Conservation (phyloP, 2,329 filamentous ascomycete species). For the Trichoderma koningii region DNA sequence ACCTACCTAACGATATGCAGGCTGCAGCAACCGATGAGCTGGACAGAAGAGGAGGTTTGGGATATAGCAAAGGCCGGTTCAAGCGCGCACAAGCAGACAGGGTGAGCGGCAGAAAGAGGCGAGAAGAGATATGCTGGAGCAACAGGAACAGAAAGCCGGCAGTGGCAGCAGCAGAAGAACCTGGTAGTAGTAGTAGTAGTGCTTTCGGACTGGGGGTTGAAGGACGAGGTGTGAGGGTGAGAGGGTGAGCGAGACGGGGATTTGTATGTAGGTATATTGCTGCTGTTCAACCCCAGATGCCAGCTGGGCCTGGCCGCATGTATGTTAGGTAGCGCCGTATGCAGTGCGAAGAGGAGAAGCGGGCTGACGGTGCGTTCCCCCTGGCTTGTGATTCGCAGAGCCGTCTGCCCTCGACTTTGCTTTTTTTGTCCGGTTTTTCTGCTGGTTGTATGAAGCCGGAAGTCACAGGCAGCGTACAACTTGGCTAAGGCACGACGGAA, state of each 20-base stretch:
- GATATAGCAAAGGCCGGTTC: too few relatives aligned
- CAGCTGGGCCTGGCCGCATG: conserved; percentile 2
- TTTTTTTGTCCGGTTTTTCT: too few relatives aligned
- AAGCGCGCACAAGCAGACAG: too few relatives aligned
- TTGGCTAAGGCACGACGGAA: too few relatives aligned
- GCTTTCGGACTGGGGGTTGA: too few relatives aligned
- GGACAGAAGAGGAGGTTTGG: too few relatives aligned
- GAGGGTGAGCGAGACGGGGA: conserved; percentile 1
- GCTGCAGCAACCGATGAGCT: too few relatives aligned
- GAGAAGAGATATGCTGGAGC: neutral
- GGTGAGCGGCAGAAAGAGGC: too few relatives aligned
- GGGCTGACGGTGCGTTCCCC: conserved; percentile 2
- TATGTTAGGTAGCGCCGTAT: neutral
- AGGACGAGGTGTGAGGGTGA: neutral
- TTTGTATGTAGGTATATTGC: conserved; percentile 1
- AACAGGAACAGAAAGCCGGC: neutral
- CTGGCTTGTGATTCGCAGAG: conserved; percentile 2
- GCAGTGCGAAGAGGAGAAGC: conserved; percentile 13
- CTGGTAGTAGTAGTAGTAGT: too few relatives aligned
- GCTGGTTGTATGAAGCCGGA: neutral
- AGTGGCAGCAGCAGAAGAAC: too few relatives aligned
- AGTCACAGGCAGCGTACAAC: neutral
- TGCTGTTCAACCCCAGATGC: conserved; percentile 20
- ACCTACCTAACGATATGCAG: too few relatives aligned
- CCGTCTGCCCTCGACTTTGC: too few relatives aligned